Evolutionary conservation across 352 stramenopile genomes (phyloP).

Genomic region (Pythium periplocum): DNA sequence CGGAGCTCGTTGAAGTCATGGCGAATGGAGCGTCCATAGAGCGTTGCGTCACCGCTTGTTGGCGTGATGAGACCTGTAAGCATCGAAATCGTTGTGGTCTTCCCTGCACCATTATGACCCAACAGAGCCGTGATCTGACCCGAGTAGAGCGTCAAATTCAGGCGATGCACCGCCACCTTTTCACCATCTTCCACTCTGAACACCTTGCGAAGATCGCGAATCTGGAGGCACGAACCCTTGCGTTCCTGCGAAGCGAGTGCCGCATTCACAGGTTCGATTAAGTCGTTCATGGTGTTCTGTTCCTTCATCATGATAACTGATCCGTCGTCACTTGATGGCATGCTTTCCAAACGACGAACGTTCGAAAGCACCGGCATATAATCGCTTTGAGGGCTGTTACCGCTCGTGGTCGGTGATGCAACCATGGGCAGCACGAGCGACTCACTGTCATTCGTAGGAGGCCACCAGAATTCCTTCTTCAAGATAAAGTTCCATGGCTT

Average conservation of each 20-base stretch:
- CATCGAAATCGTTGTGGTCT: constrained; percentile 84
- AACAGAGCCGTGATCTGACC: constrained; percentile 85
- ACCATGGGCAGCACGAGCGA: not conserved
- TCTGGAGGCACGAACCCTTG: constrained; percentile 38
- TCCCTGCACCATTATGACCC: constrained; percentile 54
- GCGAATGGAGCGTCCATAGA: constrained; percentile 68
- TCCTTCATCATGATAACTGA: not conserved
- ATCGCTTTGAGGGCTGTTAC: no score
- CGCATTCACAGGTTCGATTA: constrained; percentile 38
- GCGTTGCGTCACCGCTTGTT: constrained; percentile 49
- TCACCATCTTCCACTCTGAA: constrained; percentile 55
- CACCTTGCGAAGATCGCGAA: constrained; percentile 37
- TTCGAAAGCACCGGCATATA: no score
- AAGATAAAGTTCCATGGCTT: constrained; percentile 90
- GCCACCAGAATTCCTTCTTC: constrained; percentile 29
- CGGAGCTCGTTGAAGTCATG: constrained; percentile 86
- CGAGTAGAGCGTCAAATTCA: constrained; percentile 82
- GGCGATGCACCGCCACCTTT: constrained; percentile 61
- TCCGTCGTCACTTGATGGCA: not conserved
- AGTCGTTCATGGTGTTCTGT: not conserved
- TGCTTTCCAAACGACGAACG: not conserved
- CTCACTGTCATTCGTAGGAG: not conserved
- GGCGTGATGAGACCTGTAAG: constrained; percentile 76
- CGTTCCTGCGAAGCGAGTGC: constrained; percentile 34
- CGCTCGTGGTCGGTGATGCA: no score